Evolutionary conservation across 1,139 yeast species (phyloP).

Genomic region (Saccharomyces pastorianus): DNA sequence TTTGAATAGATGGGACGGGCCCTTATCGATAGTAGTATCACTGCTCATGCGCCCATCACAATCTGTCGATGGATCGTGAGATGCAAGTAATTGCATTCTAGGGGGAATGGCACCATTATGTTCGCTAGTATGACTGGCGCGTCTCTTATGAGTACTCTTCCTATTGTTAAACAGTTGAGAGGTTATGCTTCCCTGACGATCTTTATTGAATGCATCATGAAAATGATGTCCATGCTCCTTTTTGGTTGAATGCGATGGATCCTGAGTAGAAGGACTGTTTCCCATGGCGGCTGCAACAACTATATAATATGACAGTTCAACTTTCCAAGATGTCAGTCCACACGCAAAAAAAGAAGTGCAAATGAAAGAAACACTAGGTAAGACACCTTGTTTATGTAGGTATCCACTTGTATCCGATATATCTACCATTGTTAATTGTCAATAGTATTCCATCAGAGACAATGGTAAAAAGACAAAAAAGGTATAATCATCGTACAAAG

Average conservation of each 20-base stretch:
- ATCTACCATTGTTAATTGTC: neutral
- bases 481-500: neutral
- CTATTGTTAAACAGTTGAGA: constrained; percentile 20
- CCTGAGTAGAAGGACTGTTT: constrained; percentile 11
- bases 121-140: neutral
- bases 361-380: neutral
- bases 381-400: neutral
- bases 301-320: neutral
- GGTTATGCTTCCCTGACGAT: constrained; percentile 19
- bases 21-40: neutral
- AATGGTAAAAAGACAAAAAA: neutral
- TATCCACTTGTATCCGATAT: neutral
- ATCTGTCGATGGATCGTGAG: neutral
- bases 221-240: neutral
- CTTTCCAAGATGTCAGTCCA: neutral
- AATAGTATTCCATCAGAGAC: neutral
- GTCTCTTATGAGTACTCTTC: constrained; percentile 9
- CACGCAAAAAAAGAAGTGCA: neutral
- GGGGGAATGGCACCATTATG: neutral
- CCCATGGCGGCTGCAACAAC: constrained; percentile 8
- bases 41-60: neutral
- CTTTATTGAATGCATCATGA: constrained; percentile 1
- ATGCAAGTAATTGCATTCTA: neutral
- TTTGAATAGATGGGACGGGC: constrained; percentile 11
- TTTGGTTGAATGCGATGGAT: constrained; percentile 1